Evolutionary conservation across 441 rosid genomes (phyloP).

Genomic region (Pelargonium myrrhifolium): DNA sequence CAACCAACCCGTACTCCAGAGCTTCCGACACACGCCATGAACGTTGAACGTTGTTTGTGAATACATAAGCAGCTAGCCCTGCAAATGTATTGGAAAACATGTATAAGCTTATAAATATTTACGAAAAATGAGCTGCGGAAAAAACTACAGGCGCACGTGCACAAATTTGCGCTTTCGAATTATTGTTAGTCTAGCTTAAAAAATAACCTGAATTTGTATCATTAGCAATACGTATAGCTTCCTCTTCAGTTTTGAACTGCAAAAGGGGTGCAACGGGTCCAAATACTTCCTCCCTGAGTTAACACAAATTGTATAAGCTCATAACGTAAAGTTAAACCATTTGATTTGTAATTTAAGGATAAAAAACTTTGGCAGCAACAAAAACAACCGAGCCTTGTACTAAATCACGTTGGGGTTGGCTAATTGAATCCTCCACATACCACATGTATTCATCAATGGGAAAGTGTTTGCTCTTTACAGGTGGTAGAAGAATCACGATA

Average conservation of each 20-base stretch:
- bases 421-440: not conserved
- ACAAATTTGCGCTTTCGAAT: not conserved
- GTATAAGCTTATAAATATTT: slow-evolving; percentile 4
- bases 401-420: not conserved
- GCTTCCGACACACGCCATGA: slow-evolving; percentile 94
- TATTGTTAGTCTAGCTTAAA: slow-evolving; percentile 7
- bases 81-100: slow-evolving; percentile 20
- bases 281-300: slow-evolving; percentile 76
- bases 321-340: not conserved
- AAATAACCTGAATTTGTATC: slow-evolving; percentile 73
- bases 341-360: not conserved
- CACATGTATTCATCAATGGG: not conserved
- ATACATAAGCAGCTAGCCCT: slow-evolving; percentile 96
- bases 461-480: not conserved
- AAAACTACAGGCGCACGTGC: not conserved
- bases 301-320: slow-evolving; percentile 14
- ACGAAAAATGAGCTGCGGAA: not conserved
- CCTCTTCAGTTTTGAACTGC: slow-evolving; percentile 83
- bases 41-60: slow-evolving; percentile 75
- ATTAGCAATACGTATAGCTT: slow-evolving; percentile 71
- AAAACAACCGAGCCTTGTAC: not conserved
- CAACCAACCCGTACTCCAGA: slow-evolving; percentile 83
- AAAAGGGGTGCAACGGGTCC: slow-evolving; percentile 94
- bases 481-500: not conserved
- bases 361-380: not conserved